Evolutionary conservation across 2,329 filamentous ascomycete species (phyloP), one percentile per base, ranked within the genome.

Genomic region (Sporothrix inflata): DNA sequence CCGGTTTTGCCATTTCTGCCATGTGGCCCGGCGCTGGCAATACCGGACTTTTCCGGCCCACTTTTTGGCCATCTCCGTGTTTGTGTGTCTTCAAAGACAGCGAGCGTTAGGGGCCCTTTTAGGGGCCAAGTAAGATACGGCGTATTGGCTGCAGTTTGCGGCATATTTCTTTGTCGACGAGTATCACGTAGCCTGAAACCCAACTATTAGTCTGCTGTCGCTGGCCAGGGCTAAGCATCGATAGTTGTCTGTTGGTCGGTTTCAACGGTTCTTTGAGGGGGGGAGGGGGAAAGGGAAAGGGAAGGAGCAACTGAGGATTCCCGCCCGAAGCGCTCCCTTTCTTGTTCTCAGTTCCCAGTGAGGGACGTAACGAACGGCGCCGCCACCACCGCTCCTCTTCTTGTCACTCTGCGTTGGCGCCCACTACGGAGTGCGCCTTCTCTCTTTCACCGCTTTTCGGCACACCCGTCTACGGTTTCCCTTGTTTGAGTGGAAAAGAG

Each of bases 1-100:
- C 38, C 24, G 14, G 19, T 45, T 45, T 34, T 70, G 68, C 68
- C 30, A 6, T 49, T 47, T 45, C 27, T 70, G 55, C 51, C 68
- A 63, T 40, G 34, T 40, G 34, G 51, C 24, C 53, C 53, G 24
- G 49, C 21, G 27, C 19, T 7, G 38, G 38, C 34, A 42, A 63
- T 6, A 16, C 11, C 34, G 9, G n/a, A 42, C 57, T 38, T 6
- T 34, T 34, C 30, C 30, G 30, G 30, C 30, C 30, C 30, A 34
- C 30, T 34, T 34, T 34, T 34, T 34, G 30, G 45, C 12, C 49
- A 21, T 53, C 49, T 53, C 49, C 21, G 49, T 53, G 49, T 3
- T 51, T 53, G 49, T 24, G 9, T 24, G 49, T n/a, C 12, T 24
- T 24, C n/a, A 53, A 24, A 7, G 2, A 53, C 49, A 24, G 49